A percentile compares a stretch with the other conserved stretches of the same genome.
These are phyloP conservation scores for Pistacia vera DNA, from an alignment of 345 rosid genomes.

Conservation along the genomic window DNA sequence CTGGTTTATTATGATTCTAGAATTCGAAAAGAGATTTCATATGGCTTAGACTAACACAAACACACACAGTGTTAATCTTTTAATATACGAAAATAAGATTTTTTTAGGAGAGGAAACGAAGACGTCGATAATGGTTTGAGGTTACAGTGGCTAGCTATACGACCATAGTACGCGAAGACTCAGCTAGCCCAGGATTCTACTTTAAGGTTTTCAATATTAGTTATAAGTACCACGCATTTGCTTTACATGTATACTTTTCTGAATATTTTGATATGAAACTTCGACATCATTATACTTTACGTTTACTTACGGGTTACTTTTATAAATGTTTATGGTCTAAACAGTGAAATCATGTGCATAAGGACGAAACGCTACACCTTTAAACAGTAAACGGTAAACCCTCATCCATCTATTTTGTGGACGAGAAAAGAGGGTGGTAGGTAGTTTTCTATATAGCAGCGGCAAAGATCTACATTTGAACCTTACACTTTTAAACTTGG, in stretches of 20 bases:
- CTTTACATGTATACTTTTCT: not conserved
- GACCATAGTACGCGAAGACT: not conserved
- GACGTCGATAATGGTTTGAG: not conserved
- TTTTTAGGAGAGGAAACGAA: not conserved
- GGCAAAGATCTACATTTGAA: slow-evolving; percentile 17
- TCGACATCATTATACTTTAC: slow-evolving; percentile 11
- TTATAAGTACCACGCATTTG: not conserved
- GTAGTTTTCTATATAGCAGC: slow-evolving; percentile 34
- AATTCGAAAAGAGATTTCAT: too few species aligned
- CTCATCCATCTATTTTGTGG: slow-evolving; percentile 18
- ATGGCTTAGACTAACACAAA: too few species aligned
- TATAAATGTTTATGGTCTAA: slow-evolving; percentile 14
- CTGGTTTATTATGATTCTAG: not conserved
- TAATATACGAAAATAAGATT: too few species aligned
- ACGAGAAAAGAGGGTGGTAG: slow-evolving; percentile 35
- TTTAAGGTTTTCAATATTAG: not conserved
- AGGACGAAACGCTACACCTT: not conserved
- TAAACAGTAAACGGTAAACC: slow-evolving; percentile 22
- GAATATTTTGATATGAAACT: not conserved
- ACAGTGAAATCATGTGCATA: slow-evolving; percentile 21
- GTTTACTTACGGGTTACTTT: slow-evolving; percentile 31
- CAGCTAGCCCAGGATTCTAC: not conserved
- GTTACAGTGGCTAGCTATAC: not conserved
- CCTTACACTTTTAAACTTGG: slow-evolving; percentile 28
- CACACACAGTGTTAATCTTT: too few species aligned